Conservation (phyloP, 169 alveolate species). For the Plasmodium knowlesi region DNA sequence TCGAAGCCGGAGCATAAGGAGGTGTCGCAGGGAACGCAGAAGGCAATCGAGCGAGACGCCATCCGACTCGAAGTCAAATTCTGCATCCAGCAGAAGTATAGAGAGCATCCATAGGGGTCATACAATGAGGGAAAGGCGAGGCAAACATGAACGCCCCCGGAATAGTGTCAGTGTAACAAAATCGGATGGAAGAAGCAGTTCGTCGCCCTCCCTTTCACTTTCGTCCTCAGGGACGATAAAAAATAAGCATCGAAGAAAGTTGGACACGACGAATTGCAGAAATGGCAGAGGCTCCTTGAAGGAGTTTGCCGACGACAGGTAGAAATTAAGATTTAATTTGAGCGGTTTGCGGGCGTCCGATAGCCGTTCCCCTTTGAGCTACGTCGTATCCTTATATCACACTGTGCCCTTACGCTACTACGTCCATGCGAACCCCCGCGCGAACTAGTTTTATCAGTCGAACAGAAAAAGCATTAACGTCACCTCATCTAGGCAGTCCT, state of each 20-base stretch:
- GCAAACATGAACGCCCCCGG: background rate
- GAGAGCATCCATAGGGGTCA: background rate
- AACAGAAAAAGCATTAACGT: background rate
- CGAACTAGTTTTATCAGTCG: background rate
- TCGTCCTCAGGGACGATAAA: background rate
- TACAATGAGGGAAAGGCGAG: background rate
- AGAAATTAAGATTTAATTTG: background rate
- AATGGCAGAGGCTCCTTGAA: background rate
- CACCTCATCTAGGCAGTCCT: background rate
- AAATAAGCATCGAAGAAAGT: constrained; percentile 5
- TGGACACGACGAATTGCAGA: background rate
- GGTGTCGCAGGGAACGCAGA: background rate
- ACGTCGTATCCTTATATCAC: background rate
- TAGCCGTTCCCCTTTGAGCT: background rate
- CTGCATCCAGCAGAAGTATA: background rate
- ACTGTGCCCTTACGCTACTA: background rate
- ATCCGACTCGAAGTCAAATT: background rate
- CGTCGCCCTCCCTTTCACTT: background rate
- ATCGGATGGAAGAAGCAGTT: constrained; percentile 14
- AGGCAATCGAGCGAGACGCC: background rate
- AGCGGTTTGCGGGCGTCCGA: background rate
- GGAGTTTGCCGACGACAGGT: constrained; percentile 3
- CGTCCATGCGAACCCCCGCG: background rate
- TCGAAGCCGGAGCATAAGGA: background rate
- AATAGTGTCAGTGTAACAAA: background rate